Evolutionary conservation across 202 grass and related monocot species (phyloP).

Genomic region (Schoenoplectus triqueter): DNA sequence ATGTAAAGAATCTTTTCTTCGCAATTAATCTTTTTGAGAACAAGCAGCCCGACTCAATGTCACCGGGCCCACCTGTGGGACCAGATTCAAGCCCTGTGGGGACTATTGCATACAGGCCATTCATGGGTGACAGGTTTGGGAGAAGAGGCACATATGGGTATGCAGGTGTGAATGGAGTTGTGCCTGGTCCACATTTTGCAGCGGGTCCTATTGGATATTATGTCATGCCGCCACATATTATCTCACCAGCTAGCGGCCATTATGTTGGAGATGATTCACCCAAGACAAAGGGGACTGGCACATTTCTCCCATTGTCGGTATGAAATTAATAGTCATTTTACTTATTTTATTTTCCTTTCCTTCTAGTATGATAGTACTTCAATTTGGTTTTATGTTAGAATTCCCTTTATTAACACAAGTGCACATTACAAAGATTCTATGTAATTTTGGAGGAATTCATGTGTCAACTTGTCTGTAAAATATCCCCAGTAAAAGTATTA

Average conservation of each 20-base stretch:
- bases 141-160: constrained; percentile 48
- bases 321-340: constrained; percentile 48
- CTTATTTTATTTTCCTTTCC: not conserved
- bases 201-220: constrained; percentile 48
- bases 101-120: constrained; percentile 9
- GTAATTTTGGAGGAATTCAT: not conserved
- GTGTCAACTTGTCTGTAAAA: not conserved
- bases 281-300: constrained; percentile 75
- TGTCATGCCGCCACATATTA: constrained; percentile 44
- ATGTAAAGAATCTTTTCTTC: constrained; percentile 60
- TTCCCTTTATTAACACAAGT: not conserved
- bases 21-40: constrained; percentile 39
- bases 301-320: constrained; percentile 69
- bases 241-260: constrained; percentile 28
- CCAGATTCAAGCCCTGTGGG: constrained; percentile 2
- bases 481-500: not conserved
- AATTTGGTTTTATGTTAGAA: not conserved
- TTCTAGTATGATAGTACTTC: not conserved
- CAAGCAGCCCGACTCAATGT: not conserved
- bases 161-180: constrained; percentile 52
- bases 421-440: too few relatives aligned
- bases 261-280: constrained; percentile 56
- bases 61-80: constrained; percentile 9
- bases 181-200: constrained; percentile 47
- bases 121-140: constrained; percentile 19